Evolutionary conservation across 75 land plant genomes (phyloP).

Genomic region (Picea sitchensis): DNA sequence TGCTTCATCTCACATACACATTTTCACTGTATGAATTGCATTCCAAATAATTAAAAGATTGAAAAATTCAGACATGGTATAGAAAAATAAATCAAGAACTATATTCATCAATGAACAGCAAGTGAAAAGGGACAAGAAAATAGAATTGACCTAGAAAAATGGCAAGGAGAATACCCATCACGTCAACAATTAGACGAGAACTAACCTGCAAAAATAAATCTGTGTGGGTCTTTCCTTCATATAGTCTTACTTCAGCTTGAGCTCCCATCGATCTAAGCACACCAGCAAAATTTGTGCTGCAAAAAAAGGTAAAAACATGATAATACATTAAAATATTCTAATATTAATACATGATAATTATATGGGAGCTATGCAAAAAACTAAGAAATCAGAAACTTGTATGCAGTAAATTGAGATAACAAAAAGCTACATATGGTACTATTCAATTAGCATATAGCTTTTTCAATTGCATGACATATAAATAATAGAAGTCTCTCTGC

Average conservation of each 20-base stretch:
- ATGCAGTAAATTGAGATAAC: neutral
- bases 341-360: neutral
- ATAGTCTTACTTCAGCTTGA: slow-evolving; percentile 41
- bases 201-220: slow-evolving; percentile 88
- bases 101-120: neutral
- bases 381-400: neutral
- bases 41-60: neutral
- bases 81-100: neutral
- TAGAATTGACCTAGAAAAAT: neutral
- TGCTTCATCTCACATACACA: neutral
- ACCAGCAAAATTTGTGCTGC: slow-evolving; percentile 77
- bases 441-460: neutral
- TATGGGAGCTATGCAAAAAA: neutral
- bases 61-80: neutral
- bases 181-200: neutral
- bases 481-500: neutral
- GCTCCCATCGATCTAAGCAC: slow-evolving; percentile 62
- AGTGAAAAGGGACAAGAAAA: neutral
- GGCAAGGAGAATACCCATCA: neutral
- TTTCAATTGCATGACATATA: neutral
- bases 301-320: neutral
- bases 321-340: neutral
- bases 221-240: slow-evolving; percentile 88
- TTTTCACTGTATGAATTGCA: neutral
- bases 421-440: neutral